Base-by-base conservation (phyloP, 345 rosid species). In the Cardiospermum halicacabum region DNA sequence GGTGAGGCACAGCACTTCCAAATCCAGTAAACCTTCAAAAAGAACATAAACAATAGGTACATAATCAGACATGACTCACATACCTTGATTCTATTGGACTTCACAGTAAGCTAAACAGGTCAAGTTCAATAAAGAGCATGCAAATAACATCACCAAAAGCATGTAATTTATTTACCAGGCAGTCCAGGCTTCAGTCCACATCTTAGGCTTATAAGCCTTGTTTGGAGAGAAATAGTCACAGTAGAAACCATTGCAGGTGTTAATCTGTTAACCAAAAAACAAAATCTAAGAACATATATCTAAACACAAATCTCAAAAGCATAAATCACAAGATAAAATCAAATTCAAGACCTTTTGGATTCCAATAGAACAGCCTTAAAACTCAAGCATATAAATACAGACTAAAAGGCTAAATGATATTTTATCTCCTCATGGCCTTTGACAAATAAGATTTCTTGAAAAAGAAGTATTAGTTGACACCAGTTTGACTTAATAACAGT, bases 181-280 rank as follows among this genome's bases (percentile, higher is more conserved):
- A 39, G 96, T 91, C 99, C 99, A 94, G 61, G 96, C 97, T 78
- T 94, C 97, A 3, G 99, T 94, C 99, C 99, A 94, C 90, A 94
- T 87, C 83, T 94, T 91, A 21, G 99, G 99, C 69, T 94, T 94
- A 78, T 91, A 87, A 37, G 77, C 83, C 77, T 91, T 94, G 87
- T 91, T 94, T 3, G 99, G 97, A 25, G 96, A 84, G 78, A 91
- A 94, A 77, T 94, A 89, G 28, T 94, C 97, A 10, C 99, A 94
- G 74, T 94, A 94, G 82, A 91, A 94, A 53, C 97, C 99, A 77
- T 94, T 91, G 87, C 99, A 94, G 70, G 96, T 71, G 55, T 94
- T 94, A 64, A 94, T 91, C 99, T 94, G 75, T 78, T 26, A 55
- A 55, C 74, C 5, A 60, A 6, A 55, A 61, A 22, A 12, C 34